These are phyloP conservation scores for Hymenoscyphus scutula DNA, from an alignment of 2,329 filamentous ascomycete genomes.

Conservation along the genomic window DNA sequence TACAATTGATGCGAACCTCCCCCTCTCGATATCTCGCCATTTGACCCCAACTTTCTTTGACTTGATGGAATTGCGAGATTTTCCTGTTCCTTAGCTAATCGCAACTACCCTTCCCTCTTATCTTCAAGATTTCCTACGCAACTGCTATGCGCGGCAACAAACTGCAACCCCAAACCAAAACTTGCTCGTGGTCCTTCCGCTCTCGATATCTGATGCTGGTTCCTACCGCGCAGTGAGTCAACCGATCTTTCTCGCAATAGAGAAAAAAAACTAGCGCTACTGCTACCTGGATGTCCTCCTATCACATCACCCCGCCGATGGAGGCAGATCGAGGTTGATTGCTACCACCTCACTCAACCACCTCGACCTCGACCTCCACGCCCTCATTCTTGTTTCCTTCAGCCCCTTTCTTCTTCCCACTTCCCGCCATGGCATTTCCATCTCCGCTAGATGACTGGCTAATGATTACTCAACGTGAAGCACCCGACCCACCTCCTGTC, in stretches of 20 bases:
- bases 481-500: constrained; percentile 1
- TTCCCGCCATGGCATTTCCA: neutral
- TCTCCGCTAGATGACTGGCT: neutral
- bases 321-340: neutral
- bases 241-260: neutral
- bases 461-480: neutral
- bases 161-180: neutral
- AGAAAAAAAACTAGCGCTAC: neutral
- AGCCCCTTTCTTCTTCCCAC: neutral
- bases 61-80: constrained; percentile 9
- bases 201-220: constrained; percentile 6
- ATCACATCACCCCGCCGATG: constrained; percentile 1
- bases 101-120: constrained; percentile 4
- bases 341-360: neutral
- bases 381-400: neutral
- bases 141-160: constrained; percentile 11
- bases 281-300: neutral
- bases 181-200: constrained; percentile 5
- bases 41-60: neutral
- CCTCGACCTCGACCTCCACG: neutral
- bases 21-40: neutral
- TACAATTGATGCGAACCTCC: neutral
- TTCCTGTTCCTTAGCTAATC: constrained; percentile 6
- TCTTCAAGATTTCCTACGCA: constrained; percentile 7
- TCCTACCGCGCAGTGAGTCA: constrained; percentile 3